Conservation (phyloP, 495 filamentous ascomycete species). For the Penicillium egyptiacum region DNA sequence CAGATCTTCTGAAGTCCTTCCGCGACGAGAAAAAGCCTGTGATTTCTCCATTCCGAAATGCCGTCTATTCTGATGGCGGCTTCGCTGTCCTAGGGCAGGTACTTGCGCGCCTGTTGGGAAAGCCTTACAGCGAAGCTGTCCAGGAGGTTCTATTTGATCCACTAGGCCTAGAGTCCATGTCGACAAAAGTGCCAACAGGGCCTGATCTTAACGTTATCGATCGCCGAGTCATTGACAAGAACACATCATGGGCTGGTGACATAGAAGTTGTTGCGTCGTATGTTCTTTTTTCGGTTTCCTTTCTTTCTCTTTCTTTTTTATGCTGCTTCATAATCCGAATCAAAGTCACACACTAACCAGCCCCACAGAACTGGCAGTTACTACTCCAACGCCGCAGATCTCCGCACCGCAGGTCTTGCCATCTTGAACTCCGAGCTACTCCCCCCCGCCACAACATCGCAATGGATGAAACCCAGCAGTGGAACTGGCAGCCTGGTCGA, state of each 20-base stretch:
- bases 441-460: slow-evolving; percentile 35
- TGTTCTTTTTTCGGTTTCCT: not conserved
- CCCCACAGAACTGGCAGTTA: slow-evolving; percentile 23
- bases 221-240: slow-evolving; percentile 16
- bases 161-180: slow-evolving; percentile 40
- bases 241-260: slow-evolving; percentile 16
- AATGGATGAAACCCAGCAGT: slow-evolving; percentile 41
- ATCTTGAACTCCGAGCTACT: slow-evolving; percentile 48
- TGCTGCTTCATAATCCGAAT: too few relatives aligned
- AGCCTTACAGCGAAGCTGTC: slow-evolving; percentile 40
- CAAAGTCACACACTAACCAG: not conserved
- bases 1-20: slow-evolving; percentile 16
- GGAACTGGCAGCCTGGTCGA: slow-evolving; percentile 15
- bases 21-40: slow-evolving; percentile 13
- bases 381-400: slow-evolving; percentile 19
- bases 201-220: slow-evolving; percentile 38
- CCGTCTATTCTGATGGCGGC: slow-evolving; percentile 11
- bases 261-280: slow-evolving; percentile 9
- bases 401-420: slow-evolving; percentile 38
- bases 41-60: slow-evolving; percentile 39
- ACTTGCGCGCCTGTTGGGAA: slow-evolving; percentile 49
- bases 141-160: slow-evolving; percentile 38
- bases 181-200: slow-evolving; percentile 36
- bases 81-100: slow-evolving; percentile 48
- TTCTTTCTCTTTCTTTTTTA: not conserved